Conservation (phyloP, 305 asterid genomes). For the Fraxinus nigra region DNA sequence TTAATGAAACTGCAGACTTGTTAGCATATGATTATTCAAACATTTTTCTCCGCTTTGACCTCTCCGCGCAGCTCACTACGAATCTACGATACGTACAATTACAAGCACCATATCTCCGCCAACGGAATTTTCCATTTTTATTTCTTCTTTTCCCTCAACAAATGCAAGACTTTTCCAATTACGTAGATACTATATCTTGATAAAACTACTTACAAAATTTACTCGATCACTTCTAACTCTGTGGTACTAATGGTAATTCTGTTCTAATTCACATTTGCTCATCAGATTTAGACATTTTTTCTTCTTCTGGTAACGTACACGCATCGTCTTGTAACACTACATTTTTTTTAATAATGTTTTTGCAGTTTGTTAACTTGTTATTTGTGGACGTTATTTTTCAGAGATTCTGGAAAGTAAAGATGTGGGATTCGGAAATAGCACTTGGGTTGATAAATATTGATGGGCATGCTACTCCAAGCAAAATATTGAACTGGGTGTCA, state of each 20-base stretch:
- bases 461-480: conserved; percentile 47
- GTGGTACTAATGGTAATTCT: neutral
- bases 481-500: conserved; percentile 58
- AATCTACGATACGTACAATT: neutral
- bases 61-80: neutral
- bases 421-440: conserved; percentile 32
- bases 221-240: neutral
- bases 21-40: neutral
- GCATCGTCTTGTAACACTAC: neutral
- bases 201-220: neutral
- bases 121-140: neutral
- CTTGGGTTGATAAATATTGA: conserved; percentile 38
- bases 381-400: conserved; percentile 4
- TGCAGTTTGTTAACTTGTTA: neutral
- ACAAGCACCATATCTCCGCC: neutral
- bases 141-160: neutral
- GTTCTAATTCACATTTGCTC: neutral
- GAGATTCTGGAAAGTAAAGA: conserved; percentile 8
- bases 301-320: neutral
- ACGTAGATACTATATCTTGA: neutral
- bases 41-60: neutral
- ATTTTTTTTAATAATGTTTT: neutral
- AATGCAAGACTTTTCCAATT: neutral
- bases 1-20: neutral
- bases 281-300: neutral